These are phyloP conservation scores for Aspergillus chevalieri DNA, from an alignment of 2,329 filamentous ascomycete species.

Conservation along the genomic window DNA sequence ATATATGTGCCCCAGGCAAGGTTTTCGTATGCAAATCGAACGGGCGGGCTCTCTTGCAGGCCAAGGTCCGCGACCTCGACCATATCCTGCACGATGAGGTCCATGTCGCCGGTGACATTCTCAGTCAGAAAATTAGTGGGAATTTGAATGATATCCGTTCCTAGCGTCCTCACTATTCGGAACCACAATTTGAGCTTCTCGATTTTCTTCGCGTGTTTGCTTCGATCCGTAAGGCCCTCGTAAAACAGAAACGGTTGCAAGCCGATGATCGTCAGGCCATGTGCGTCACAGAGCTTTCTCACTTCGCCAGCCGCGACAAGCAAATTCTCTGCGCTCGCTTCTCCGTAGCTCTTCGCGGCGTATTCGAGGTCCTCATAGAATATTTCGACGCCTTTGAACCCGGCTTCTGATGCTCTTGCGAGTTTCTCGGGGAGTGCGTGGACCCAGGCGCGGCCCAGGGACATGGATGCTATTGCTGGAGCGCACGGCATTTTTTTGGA, in stretches of 20 bases:
- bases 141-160: conserved; percentile 66
- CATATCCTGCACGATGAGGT: conserved; percentile 57
- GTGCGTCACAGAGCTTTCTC: conserved; percentile 37
- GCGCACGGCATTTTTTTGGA: too few species aligned
- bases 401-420: conserved; percentile 57
- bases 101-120: conserved; percentile 43
- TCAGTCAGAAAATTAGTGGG: conserved; percentile 59
- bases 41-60: conserved; percentile 45
- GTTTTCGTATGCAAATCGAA: conserved; percentile 68
- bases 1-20: conserved; percentile 64
- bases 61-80: conserved; percentile 62
- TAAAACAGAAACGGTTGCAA: conserved; percentile 73
- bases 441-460: conserved; percentile 63
- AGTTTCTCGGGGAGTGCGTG: conserved; percentile 63
- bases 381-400: conserved; percentile 65
- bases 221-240: conserved; percentile 62
- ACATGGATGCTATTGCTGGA: conserved; percentile 67
- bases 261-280: conserved; percentile 35
- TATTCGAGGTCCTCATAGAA: conserved; percentile 71
- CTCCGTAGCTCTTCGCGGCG: conserved; percentile 47
- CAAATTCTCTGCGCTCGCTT: conserved; percentile 41
- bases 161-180: conserved; percentile 55
- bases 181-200: conserved; percentile 64
- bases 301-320: conserved; percentile 55
- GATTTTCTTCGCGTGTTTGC: conserved; percentile 49